Percentiles rank a stretch among this genome's conserved stretches.
Conservation (phyloP, 768 basidiomycete genomes). For the Amanita polypyramis region DNA sequence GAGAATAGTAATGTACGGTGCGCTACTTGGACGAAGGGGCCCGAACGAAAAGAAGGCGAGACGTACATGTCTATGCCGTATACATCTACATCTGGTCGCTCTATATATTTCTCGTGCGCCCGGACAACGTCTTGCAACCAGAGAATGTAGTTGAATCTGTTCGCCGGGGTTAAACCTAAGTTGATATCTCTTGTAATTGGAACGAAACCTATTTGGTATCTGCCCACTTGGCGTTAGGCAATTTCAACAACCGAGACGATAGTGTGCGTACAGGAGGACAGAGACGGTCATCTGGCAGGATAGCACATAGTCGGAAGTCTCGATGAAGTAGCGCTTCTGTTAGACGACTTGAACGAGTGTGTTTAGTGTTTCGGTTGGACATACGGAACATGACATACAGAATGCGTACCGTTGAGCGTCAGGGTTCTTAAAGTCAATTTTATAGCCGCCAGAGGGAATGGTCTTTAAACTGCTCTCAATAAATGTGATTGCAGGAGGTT, state of each 20-base stretch:
- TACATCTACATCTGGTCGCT: slow-evolving; percentile 15
- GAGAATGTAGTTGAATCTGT: slow-evolving; percentile 80
- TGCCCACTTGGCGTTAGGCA: slow-evolving; percentile 15
- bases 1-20: no score
- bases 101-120: slow-evolving; percentile 15
- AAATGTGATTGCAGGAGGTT: slow-evolving; percentile 1
- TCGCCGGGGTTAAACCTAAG: background rate
- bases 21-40: no score
- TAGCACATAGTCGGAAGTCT: slow-evolving; percentile 59
- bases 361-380: background rate
- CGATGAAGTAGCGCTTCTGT: slow-evolving; percentile 69
- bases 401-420: slow-evolving; percentile 51
- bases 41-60: background rate
- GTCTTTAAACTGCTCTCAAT: slow-evolving; percentile 13
- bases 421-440: slow-evolving; percentile 72
- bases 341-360: slow-evolving; percentile 45
- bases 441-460: slow-evolving; percentile 20
- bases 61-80: slow-evolving; percentile 68
- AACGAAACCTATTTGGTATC: slow-evolving; percentile 63
- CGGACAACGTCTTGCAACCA: slow-evolving; percentile 69
- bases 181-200: background rate
- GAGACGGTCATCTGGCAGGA: slow-evolving; percentile 59
- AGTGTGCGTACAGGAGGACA: slow-evolving; percentile 69
- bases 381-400: background rate
- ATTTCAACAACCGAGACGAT: slow-evolving; percentile 3